phyloP scores from a whole-genome alignment of 164 flowering plant species.

The Houttuynia cordata region DNA sequence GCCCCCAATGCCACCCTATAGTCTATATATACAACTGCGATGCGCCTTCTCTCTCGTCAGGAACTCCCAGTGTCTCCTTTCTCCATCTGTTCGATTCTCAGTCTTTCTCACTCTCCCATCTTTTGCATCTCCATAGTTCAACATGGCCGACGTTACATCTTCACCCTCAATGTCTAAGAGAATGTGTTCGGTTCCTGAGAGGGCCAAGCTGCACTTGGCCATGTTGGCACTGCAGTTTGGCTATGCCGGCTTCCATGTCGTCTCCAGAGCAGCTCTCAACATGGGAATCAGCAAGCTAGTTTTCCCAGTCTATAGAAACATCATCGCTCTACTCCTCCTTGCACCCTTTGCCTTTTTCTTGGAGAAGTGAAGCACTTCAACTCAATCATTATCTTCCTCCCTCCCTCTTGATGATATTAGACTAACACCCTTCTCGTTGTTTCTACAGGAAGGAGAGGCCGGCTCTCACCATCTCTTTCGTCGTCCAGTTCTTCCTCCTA shows the following conservation, averaged over 20 bases:
- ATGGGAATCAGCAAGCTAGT: slow-evolving; percentile 97
- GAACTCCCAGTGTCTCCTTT: too few relatives aligned
- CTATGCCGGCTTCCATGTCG: slow-evolving; percentile 96
- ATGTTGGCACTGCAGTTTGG: slow-evolving; percentile 99
- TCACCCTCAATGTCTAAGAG: slow-evolving; percentile 12
- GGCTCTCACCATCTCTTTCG: slow-evolving; percentile 37
- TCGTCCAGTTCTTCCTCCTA: slow-evolving; percentile 78
- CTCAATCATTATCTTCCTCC: not conserved
- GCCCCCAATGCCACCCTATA: too few relatives aligned
- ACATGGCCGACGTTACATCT: not conserved
- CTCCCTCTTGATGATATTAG: too few relatives aligned
- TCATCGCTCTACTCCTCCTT: slow-evolving; percentile 78
- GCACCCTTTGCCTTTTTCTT: slow-evolving; percentile 89
- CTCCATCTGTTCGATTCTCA: too few relatives aligned
- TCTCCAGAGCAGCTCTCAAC: slow-evolving; percentile 90
- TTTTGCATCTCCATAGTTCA: too few relatives aligned
- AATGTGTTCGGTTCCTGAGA: slow-evolving; percentile 59
- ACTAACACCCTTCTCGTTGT: not conserved
- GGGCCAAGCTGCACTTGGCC: slow-evolving; percentile 79
- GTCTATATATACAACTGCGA: too few relatives aligned
- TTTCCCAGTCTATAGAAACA: slow-evolving; percentile 84
- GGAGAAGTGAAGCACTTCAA: slow-evolving; percentile 29
- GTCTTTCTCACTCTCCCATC: too few relatives aligned
- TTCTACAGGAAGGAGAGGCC: slow-evolving; percentile 86
- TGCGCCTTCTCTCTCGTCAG: too few relatives aligned